Evolutionary conservation across 2,329 filamentous ascomycete species (phyloP), one percentile per base, ranked within the genome.

Genomic region (Pseudocercospora pini-densiflorae): DNA sequence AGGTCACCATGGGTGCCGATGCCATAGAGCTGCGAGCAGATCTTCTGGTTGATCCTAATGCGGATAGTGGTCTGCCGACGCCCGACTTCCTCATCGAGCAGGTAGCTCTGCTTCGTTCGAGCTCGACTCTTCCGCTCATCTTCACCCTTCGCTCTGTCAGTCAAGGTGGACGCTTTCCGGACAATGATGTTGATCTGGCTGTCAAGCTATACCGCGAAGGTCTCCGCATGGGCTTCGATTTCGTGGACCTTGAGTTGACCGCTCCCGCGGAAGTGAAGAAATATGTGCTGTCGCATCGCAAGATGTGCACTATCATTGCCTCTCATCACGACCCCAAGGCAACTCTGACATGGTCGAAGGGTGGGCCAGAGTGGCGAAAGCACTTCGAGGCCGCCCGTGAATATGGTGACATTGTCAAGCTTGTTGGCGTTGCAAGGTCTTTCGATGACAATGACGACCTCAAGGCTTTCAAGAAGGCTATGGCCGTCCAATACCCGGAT

Each of bases 21-120:
- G 95, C 94, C 2, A 92, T 98, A 10, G 95, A 99, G 79, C 81
- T 99, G 60, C 89, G 95, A n/a, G 92, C 97, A 3, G 95, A 99
- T 79, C 83, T 99, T 49, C 86, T 99, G 16, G 86, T 91, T 68
- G 91, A 97, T 74, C 87, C 89, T 5, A 84, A 88, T 3, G 82
- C 82, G 12, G 77, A 82, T 21, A 81, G 82, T 55, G 86, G 85
- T 0, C 81, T 90, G 60, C 88, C 89, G 8, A 85, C 87, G 0
- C 80, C 88, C 0, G 93, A 97, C 65, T 97, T 91, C 68, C 87
- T 99, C 36, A 88, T 89, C 55, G 88, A 91, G 27, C 94, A 99
- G 75, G 85, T 98, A 45, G 90, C 94, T 0, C 83, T 93, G 63
- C 83, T 99, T 27, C 88, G 94, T 61, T 89, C 89, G 16, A 84